These are phyloP conservation scores for Alternaria gansuensis DNA, from an alignment of 2,329 filamentous ascomycete species.

Conservation along the genomic window DNA sequence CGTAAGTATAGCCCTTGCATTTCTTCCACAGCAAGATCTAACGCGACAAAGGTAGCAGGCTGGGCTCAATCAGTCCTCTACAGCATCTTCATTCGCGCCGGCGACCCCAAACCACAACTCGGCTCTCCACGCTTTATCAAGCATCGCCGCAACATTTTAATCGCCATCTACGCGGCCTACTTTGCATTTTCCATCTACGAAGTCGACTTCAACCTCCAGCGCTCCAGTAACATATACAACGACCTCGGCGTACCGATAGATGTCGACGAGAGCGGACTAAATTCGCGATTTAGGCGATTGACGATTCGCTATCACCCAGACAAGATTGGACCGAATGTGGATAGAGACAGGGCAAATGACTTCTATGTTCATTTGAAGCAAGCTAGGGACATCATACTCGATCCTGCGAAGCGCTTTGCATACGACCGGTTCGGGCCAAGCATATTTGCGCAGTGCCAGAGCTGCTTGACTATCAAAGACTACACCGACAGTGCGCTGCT, in stretches of 20 bases:
- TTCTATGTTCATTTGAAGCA: conserved; percentile 85
- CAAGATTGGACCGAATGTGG: conserved; percentile 64
- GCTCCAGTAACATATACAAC: conserved; percentile 78
- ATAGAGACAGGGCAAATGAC: conserved; percentile 46
- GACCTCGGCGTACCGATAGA: conserved; percentile 74
- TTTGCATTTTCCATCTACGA: conserved; percentile 93
- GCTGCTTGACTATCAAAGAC: conserved; percentile 74
- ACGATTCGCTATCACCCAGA: conserved; percentile 79
- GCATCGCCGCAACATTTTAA: conserved; percentile 84
- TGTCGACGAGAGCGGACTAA: conserved; percentile 78
- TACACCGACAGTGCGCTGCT: conserved; percentile 72
- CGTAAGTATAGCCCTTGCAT: conserved; percentile 21
- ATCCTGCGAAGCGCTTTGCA: conserved; percentile 77
- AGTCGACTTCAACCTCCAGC: conserved; percentile 80
- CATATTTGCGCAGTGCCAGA: conserved; percentile 62
- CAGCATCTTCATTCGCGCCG: conserved; percentile 85
- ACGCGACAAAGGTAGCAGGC: conserved; percentile 41
- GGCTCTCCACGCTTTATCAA: conserved; percentile 72
- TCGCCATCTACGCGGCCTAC: conserved; percentile 82
- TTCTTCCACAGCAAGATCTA: conserved; percentile 17
- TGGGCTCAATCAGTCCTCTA: conserved; percentile 82
- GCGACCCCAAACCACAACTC: conserved; percentile 77
- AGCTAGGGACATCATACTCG: conserved; percentile 85
- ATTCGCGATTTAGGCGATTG: conserved; percentile 79
- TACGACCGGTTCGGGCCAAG: conserved; percentile 85